A percentile compares a stretch with the other conserved stretches of the same genome.
Conservation (phyloP, 495 filamentous ascomycete species). For the Lasiosphaeris hirsuta region DNA sequence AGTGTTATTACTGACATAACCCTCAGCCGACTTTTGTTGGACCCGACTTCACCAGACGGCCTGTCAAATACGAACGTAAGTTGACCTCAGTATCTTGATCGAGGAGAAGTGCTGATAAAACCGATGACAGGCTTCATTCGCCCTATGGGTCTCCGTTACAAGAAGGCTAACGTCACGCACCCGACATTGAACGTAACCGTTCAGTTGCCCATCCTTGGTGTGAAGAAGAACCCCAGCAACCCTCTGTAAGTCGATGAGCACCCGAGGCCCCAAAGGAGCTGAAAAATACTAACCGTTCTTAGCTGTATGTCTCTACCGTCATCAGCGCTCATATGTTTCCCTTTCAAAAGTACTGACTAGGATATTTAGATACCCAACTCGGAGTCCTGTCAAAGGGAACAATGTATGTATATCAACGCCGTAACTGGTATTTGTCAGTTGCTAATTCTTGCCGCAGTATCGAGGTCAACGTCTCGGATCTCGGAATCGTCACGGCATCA, state of each 20-base stretch:
- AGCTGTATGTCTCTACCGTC: constrained; percentile 7
- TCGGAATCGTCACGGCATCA: constrained; percentile 86
- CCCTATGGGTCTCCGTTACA: constrained; percentile 84
- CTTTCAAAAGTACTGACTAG: background rate
- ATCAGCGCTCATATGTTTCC: too few species aligned
- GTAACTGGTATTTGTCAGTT: background rate
- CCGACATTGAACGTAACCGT: constrained; percentile 50
- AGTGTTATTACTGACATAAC: constrained; percentile 10
- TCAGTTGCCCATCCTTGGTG: constrained; percentile 85
- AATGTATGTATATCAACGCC: constrained; percentile 41
- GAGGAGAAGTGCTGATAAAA: constrained; percentile 11
- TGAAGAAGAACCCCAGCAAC: constrained; percentile 98
- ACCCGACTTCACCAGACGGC: constrained; percentile 80
- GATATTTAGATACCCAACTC: constrained; percentile 62
- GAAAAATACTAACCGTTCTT: background rate
- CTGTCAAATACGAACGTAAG: constrained; percentile 82
- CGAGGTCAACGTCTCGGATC: constrained; percentile 92
- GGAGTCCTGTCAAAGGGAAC: constrained; percentile 94
- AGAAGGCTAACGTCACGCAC: constrained; percentile 90
- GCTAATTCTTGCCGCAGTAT: constrained; percentile 36
- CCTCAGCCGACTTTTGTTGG: constrained; percentile 60
- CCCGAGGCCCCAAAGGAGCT: background rate
- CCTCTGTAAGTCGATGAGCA: constrained; percentile 58
- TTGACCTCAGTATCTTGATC: background rate
- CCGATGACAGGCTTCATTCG: constrained; percentile 37